Evolutionary conservation across 495 filamentous ascomycete species (phyloP).

Genomic region (Physcia stellaris): DNA sequence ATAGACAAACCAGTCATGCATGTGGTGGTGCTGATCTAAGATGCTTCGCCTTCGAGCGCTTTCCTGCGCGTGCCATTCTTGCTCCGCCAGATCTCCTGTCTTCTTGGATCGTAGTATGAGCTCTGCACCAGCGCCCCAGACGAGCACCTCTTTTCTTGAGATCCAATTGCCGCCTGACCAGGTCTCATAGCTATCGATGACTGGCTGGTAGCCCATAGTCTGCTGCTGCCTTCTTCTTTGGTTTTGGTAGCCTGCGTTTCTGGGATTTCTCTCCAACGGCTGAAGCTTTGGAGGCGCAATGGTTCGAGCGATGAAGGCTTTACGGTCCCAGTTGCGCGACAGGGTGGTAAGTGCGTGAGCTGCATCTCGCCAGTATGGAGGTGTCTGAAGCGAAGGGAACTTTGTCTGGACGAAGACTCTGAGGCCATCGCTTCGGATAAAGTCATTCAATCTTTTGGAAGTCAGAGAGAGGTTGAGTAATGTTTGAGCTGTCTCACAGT

Average conservation of each 20-base stretch:
- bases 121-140: conserved; percentile 48
- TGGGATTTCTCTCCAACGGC: conserved; percentile 17
- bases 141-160: conserved; percentile 41
- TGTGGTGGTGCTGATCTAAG: conserved; percentile 16
- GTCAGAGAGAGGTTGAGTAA: conserved; percentile 35
- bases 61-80: conserved; percentile 8
- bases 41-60: conserved; percentile 5
- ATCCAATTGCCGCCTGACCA: conserved; percentile 38
- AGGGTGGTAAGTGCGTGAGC: conserved; percentile 43
- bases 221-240: conserved; percentile 26
- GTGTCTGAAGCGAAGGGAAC: conserved; percentile 32
- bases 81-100: conserved; percentile 8
- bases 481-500: conserved; percentile 38
- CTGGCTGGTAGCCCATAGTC: conserved; percentile 50
- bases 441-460: conserved; percentile 34
- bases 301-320: conserved; percentile 41
- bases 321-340: conserved; percentile 44
- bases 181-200: conserved; percentile 46
- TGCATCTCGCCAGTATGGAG: conserved; percentile 36
- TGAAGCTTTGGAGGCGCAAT: conserved; percentile 26
- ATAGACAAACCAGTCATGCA: conserved; percentile 34
- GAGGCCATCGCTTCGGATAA: conserved; percentile 41
- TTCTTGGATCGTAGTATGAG: conserved; percentile 33
- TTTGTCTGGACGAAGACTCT: conserved; percentile 40
- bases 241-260: conserved; percentile 16